Base-by-base conservation (phyloP, 192 early-diverging fungal species). In the Mortierella antarctica region DNA sequence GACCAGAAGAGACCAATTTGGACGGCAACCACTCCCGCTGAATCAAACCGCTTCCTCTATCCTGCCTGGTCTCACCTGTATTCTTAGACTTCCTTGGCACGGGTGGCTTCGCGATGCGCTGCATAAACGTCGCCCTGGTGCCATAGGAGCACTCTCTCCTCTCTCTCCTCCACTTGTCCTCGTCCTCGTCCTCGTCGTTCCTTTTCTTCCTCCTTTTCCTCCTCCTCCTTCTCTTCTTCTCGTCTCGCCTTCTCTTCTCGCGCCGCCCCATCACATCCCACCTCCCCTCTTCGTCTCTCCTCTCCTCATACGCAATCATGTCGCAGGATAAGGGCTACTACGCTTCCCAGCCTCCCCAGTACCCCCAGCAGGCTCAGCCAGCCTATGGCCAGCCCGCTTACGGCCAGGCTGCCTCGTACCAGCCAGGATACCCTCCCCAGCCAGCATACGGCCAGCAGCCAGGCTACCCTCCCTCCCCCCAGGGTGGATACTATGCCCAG, bases 331-430 rank as follows among this genome's bases (percentile, higher is more conserved):
- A 79, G 59, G 76, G 76, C 45, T 79, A 79, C 52, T 79, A 79
- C 53, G 76, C 76, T 57, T 58, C 76, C 21, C 76, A 79, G 64
- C 76, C 76, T 50, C 76, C 76, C 20, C 76, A 79, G 48, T 79
- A 79, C 47, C 76, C 76, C 10, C 76, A 79, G 52, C 69, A 71
- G 49, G 62, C 69, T 5, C 64, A 71, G 63, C 76, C 76, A 5
- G 76, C 63, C 31, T 79, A 79, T 62, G 76, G 76, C 6, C 76
- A 79, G 46, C 76, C 76, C 40, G 69, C 62, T 2, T 79, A 79
- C 21, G 76, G 76, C 18, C 69, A 79, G 40, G 67, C 76, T 14
- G 68, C 76, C 48, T 79, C 67, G 21, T 61, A 62, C 50, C 67
- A 70, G 40, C 67, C 74, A 48, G 76, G 68, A 11, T 78, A 78